These are phyloP conservation scores for Candida sonorensis DNA, from an alignment of 805 yeast genomes.

Conservation along the genomic window DNA sequence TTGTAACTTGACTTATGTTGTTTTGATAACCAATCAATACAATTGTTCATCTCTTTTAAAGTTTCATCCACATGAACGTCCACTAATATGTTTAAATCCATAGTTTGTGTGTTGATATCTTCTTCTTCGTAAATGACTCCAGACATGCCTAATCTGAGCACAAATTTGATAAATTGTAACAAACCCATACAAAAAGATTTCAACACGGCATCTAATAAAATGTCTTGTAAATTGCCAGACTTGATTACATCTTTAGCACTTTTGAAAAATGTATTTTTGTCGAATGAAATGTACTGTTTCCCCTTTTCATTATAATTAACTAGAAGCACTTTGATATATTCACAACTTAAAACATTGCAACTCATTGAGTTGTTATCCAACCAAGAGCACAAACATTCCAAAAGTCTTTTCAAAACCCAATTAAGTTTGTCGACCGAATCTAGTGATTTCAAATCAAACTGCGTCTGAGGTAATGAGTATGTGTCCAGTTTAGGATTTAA, in stretches of 20 bases:
- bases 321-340: conserved; percentile 40
- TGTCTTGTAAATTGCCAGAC: too few species aligned
- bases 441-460: conserved; percentile 38
- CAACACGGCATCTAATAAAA: conserved; percentile 46
- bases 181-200: conserved; percentile 46
- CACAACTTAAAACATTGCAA: conserved; percentile 71
- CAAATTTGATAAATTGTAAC: conserved; percentile 45
- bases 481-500: conserved; percentile 72
- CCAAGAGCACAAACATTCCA: conserved; percentile 63
- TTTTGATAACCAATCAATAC: conserved; percentile 32
- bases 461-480: conserved; percentile 46
- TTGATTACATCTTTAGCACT: too few species aligned
- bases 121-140: conserved; percentile 72
- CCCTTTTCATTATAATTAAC: conserved; percentile 10
- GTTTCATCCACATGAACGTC: conserved; percentile 13
- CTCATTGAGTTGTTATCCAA: conserved; percentile 64
- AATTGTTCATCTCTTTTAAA: conserved; percentile 22
- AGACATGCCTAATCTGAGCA: conserved; percentile 38
- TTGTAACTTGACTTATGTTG: conserved; percentile 18
- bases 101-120: conserved; percentile 58
- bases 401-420: conserved; percentile 46
- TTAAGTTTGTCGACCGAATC: conserved; percentile 32
- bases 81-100: conserved; percentile 42
- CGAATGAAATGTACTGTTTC: conserved; percentile 2
- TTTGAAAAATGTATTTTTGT: too few species aligned